These are phyloP conservation scores for Elasticomyces elasticus DNA, from an alignment of 495 filamentous ascomycete genomes.

Conservation along the genomic window DNA sequence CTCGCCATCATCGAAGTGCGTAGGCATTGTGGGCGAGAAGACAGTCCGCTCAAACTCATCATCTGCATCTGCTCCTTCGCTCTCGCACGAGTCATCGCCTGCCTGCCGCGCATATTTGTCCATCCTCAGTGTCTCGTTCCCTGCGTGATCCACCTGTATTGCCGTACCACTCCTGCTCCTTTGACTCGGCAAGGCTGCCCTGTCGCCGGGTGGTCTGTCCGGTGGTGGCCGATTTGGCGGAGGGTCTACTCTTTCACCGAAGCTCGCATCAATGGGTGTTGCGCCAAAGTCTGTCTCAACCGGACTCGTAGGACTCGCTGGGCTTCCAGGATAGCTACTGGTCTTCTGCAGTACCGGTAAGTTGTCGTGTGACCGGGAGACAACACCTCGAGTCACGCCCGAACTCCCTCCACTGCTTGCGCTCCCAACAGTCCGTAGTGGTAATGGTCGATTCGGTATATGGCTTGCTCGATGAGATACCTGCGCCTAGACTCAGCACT, in stretches of 20 bases:
- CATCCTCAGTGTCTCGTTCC: slow-evolving; percentile 9
- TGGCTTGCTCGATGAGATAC: slow-evolving; percentile 18
- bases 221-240: slow-evolving; percentile 6
- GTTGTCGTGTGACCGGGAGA: slow-evolving; percentile 12
- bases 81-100: slow-evolving; percentile 44
- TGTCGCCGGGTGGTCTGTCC: neutral
- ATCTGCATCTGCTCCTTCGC: slow-evolving; percentile 76
- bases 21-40: slow-evolving; percentile 61
- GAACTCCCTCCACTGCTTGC: neutral
- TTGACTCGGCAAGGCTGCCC: slow-evolving; percentile 9
- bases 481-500: neutral
- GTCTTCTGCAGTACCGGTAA: slow-evolving; percentile 16
- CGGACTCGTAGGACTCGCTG: slow-evolving; percentile 12
- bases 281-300: slow-evolving; percentile 18
- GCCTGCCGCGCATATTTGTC: slow-evolving; percentile 22
- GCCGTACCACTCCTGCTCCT: slow-evolving; percentile 19
- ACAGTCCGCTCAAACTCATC: slow-evolving; percentile 83
- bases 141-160: slow-evolving; percentile 2
- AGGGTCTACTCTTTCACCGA: slow-evolving; percentile 17
- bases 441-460: slow-evolving; percentile 13
- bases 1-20: slow-evolving; percentile 76
- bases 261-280: slow-evolving; percentile 22
- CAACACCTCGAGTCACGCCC: neutral
- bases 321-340: slow-evolving; percentile 8
- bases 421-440: slow-evolving; percentile 6